These are phyloP conservation scores for Ajuga chamaepitys DNA, from an alignment of 257 asterid genomes.

Conservation along the genomic window DNA sequence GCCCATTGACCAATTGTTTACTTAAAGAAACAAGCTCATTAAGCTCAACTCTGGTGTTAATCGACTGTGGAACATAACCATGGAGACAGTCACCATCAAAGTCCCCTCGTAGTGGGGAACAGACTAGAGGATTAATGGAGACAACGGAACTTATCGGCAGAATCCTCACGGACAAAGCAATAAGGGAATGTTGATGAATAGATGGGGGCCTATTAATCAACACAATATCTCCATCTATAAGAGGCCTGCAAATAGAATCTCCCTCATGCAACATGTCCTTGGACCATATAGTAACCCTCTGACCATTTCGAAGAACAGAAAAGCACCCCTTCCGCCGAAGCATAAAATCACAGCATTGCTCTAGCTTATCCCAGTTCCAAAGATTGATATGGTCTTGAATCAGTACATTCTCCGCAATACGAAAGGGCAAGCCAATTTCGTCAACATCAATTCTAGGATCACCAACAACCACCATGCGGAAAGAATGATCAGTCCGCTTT, in stretches of 20 bases:
- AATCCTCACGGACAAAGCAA: conserved; percentile 68
- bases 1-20: conserved; percentile 69
- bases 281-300: conserved; percentile 33
- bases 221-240: conserved; percentile 75
- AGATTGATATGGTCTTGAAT: conserved; percentile 49
- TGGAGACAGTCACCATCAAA: conserved; percentile 98
- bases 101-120: conserved; percentile 91
- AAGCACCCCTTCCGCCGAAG: conserved; percentile 43
- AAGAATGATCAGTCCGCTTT: conserved; percentile 70
- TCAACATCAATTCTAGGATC: conserved; percentile 62
- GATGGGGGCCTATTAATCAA: conserved; percentile 91
- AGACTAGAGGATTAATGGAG: conserved; percentile 74
- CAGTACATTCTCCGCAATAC: conserved; percentile 54
- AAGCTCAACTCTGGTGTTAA: conserved; percentile 67
- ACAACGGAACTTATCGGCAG: conserved; percentile 59
- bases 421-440: conserved; percentile 79
- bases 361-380: conserved; percentile 65
- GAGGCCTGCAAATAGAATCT: conserved; percentile 67
- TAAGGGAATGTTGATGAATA: conserved; percentile 88
- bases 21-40: conserved; percentile 65
- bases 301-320: conserved; percentile 49
- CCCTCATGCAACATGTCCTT: conserved; percentile 59
- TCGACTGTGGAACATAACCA: conserved; percentile 87
- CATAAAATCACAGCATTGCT: conserved; percentile 44
- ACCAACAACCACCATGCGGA: conserved; percentile 96